phyloP scores from a whole-genome alignment of 2,329 filamentous ascomycete genomes.

The Fusarium graminum region DNA sequence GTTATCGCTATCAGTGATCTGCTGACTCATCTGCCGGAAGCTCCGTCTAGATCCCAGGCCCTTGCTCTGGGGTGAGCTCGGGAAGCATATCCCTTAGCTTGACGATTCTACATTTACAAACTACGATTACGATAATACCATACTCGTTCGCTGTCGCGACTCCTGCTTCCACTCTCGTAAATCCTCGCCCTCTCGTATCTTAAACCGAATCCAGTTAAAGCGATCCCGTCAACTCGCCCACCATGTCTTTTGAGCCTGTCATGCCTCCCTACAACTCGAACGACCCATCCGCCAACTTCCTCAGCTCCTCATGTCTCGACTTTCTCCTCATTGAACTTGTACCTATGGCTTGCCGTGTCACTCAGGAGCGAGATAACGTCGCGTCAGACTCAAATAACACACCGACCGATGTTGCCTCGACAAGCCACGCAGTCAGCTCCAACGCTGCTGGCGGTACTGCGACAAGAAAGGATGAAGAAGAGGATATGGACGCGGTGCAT shows the following conservation, averaged over 20 bases:
- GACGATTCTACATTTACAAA: slow-evolving; percentile 2
- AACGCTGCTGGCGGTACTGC: slow-evolving; percentile 44
- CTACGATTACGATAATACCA: neutral
- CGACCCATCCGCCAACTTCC: slow-evolving; percentile 81
- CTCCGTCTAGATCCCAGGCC: slow-evolving; percentile 4
- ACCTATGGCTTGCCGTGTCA: slow-evolving; percentile 89
- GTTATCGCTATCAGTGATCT: slow-evolving; percentile 16
- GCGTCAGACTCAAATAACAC: slow-evolving; percentile 53
- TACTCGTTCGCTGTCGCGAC: neutral
- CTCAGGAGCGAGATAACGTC: slow-evolving; percentile 74
- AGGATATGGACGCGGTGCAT: slow-evolving; percentile 86
- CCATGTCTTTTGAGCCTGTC: slow-evolving; percentile 80
- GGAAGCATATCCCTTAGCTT: slow-evolving; percentile 23
- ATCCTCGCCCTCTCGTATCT: neutral
- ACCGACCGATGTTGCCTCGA: slow-evolving; percentile 38
- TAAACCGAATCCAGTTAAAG: neutral
- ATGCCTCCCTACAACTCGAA: slow-evolving; percentile 76
- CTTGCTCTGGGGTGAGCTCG: slow-evolving; percentile 18
- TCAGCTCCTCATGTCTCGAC: slow-evolving; percentile 89
- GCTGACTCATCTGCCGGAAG: slow-evolving; percentile 27
- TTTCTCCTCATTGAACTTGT: slow-evolving; percentile 97
- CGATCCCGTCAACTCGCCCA: slow-evolving; percentile 14
- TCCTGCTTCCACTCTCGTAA: neutral
- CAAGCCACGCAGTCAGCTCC: slow-evolving; percentile 47
- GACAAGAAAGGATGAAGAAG: slow-evolving; percentile 74